Evolutionary conservation across 371 early-diverging fungal genomes (phyloP).

Genomic region (Saksenaea vasiformis): DNA sequence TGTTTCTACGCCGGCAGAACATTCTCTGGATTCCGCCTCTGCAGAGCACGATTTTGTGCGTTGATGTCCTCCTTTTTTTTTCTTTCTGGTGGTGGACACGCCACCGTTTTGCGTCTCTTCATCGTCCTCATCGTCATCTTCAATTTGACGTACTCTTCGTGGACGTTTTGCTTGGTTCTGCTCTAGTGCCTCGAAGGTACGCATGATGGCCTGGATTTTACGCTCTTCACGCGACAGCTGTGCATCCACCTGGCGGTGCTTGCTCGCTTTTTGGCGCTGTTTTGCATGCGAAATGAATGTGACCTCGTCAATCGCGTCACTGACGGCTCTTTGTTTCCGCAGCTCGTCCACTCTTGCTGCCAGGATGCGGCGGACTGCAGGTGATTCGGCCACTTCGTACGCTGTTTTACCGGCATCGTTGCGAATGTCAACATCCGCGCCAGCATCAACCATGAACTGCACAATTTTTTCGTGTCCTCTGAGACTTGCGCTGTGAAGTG

Average conservation of each 20-base stretch:
- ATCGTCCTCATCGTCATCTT: slow-evolving; percentile 23
- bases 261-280: slow-evolving; percentile 33
- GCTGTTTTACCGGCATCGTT: slow-evolving; percentile 58
- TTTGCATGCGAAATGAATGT: slow-evolving; percentile 42
- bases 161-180: slow-evolving; percentile 22
- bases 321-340: slow-evolving; percentile 35
- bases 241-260: slow-evolving; percentile 10
- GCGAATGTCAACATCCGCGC: slow-evolving; percentile 61
- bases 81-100: slow-evolving; percentile 6
- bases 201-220: slow-evolving; percentile 67
- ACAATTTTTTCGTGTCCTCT: slow-evolving; percentile 61
- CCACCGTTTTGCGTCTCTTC: slow-evolving; percentile 4
- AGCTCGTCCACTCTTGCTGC: slow-evolving; percentile 47
- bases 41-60: slow-evolving; percentile 22
- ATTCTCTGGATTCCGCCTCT: slow-evolving; percentile 27
- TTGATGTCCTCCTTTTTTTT: slow-evolving; percentile 7
- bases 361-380: slow-evolving; percentile 32
- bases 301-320: slow-evolving; percentile 34
- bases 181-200: slow-evolving; percentile 50
- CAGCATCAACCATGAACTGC: slow-evolving; percentile 59
- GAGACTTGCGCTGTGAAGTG: slow-evolving; percentile 74
- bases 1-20: slow-evolving; percentile 27
- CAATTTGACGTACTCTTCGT: slow-evolving; percentile 35
- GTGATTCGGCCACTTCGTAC: slow-evolving; percentile 51
- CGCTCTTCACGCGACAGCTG: slow-evolving; percentile 67